These are phyloP conservation scores for Musa beccarii DNA, from an alignment of 176 grass and related monocot species.

Conservation along the genomic window DNA sequence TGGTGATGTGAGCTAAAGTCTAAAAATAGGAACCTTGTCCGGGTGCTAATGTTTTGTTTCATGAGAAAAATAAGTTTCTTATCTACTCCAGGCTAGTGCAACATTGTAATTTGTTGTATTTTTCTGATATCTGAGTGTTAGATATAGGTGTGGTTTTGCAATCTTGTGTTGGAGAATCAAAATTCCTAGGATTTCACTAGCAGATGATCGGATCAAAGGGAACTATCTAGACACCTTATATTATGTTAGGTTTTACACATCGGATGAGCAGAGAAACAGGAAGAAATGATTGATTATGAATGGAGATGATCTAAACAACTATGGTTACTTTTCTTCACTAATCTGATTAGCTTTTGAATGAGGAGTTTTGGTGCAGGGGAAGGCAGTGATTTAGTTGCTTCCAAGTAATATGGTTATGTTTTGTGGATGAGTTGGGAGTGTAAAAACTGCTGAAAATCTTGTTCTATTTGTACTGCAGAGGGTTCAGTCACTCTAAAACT, in stretches of 20 bases:
- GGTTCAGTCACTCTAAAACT: constrained; percentile 10
- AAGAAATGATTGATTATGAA: background rate
- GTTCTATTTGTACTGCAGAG: constrained; percentile 17
- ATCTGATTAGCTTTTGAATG: constrained; percentile 2
- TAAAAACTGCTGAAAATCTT: background rate
- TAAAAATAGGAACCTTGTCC: no score
- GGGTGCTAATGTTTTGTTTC: background rate
- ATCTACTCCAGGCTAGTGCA: background rate
- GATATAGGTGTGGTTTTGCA: no score
- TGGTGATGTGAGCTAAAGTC: background rate
- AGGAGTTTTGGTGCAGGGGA: background rate
- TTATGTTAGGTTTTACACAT: background rate
- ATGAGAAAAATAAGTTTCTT: background rate
- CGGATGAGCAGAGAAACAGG: background rate
- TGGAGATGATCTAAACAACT: background rate
- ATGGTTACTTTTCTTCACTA: background rate
- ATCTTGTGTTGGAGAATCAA: no score
- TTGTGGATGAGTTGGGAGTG: no score
- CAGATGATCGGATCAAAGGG: no score
- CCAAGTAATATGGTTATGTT: no score
- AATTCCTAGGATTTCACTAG: no score
- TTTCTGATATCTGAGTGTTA: no score
- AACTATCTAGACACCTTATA: no score
- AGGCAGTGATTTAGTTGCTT: no score
- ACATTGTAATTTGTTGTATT: background rate